These are phyloP conservation scores for Ophiostoma himal-ulmi DNA, from an alignment of 2,329 filamentous ascomycete species.

Conservation along the genomic window DNA sequence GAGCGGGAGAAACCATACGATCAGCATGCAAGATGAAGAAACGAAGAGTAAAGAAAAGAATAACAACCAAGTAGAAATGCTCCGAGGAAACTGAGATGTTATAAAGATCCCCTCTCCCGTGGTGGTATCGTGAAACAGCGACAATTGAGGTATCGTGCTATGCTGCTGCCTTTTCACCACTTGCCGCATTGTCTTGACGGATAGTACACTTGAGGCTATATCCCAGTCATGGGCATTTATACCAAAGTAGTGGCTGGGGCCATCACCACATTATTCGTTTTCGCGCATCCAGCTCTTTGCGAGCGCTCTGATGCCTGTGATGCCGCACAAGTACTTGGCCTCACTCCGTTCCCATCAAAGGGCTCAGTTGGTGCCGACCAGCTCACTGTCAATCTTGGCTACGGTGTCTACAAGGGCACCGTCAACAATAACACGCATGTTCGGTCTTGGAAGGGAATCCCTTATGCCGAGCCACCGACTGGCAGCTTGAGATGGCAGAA, in stretches of 20 bases:
- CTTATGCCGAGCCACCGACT: slow-evolving; percentile 16
- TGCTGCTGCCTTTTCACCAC: too few species aligned
- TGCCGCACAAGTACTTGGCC: slow-evolving; percentile 4
- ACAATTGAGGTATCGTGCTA: too few species aligned
- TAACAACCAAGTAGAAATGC: not conserved
- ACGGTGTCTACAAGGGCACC: slow-evolving; percentile 16
- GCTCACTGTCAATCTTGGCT: slow-evolving; percentile 18
- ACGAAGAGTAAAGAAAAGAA: not conserved
- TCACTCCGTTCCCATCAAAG: slow-evolving; percentile 23
- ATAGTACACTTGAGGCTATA: too few species aligned
- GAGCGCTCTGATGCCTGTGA: not conserved
- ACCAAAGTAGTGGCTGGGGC: not conserved
- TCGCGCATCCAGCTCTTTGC: not conserved
- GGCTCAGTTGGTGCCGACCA: not conserved
- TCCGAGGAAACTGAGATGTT: not conserved
- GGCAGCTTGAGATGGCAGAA: slow-evolving; percentile 14
- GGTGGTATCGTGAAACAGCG: not conserved
- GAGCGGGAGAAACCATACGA: not conserved
- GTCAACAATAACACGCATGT: not conserved
- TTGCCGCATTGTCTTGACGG: too few species aligned
- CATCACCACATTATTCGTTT: not conserved
- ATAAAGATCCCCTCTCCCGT: not conserved
- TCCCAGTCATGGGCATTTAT: not conserved
- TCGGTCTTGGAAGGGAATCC: slow-evolving; percentile 15
- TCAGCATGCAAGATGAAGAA: not conserved